Conservation (phyloP, 169 alveolate genomes). For the Plasmodium ovale region DNA sequence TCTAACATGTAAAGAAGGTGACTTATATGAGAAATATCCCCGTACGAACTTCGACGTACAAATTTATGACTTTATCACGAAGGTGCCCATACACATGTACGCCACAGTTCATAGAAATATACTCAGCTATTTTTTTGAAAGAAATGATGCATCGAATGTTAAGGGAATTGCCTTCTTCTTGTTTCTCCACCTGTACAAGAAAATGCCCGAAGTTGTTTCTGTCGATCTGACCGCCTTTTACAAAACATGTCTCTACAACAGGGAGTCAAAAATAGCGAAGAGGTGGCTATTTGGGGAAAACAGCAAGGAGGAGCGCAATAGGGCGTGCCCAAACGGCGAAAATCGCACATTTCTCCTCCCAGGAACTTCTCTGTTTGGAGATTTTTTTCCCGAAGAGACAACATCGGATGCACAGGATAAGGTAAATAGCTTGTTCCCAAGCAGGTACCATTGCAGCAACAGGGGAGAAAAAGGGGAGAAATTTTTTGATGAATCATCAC, state of each 20-base stretch:
- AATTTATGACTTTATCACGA: not conserved
- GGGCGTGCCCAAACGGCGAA: too few relatives aligned
- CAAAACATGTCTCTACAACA: not conserved
- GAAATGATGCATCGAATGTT: not conserved
- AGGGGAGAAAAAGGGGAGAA: too few relatives aligned
- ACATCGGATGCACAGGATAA: too few relatives aligned
- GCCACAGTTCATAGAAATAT: slow-evolving; percentile 11
- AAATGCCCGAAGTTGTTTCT: slow-evolving; percentile 11
- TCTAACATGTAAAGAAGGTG: not conserved
- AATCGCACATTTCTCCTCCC: too few relatives aligned
- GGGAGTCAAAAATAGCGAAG: not conserved
- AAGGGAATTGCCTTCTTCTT: not conserved
- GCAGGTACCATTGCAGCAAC: too few relatives aligned
- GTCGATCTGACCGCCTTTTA: slow-evolving; percentile 9
- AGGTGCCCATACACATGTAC: slow-evolving; percentile 8
- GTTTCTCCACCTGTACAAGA: slow-evolving; percentile 22
- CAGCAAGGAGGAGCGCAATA: too few relatives aligned
- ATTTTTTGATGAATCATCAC: too few relatives aligned
- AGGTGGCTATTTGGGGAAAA: not conserved
- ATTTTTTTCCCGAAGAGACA: too few relatives aligned
- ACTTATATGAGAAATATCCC: not conserved
- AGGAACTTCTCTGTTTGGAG: too few relatives aligned
- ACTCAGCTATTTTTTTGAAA: slow-evolving; percentile 14
- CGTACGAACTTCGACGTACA: not conserved
- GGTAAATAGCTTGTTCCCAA: too few relatives aligned